phyloP scores from a whole-genome alignment of 23 red algal genomes.

The Gracilaria caudata region DNA sequence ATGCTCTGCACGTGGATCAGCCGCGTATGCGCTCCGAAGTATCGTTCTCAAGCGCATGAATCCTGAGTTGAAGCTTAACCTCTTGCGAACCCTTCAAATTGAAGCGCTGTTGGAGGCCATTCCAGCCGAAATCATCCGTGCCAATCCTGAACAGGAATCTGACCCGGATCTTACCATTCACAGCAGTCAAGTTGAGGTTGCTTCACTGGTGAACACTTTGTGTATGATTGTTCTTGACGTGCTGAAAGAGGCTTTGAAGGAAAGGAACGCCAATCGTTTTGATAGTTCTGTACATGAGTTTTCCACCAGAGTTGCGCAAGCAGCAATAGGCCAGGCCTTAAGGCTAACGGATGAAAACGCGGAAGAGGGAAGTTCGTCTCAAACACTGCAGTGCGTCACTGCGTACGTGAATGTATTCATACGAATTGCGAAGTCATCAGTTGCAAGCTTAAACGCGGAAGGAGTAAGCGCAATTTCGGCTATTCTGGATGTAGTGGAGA shows the following conservation, averaged over 20 bases:
- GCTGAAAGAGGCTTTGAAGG: slow-evolving; percentile 56
- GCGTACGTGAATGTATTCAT: slow-evolving; percentile 66
- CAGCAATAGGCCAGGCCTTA: slow-evolving; percentile 27
- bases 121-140: slow-evolving; percentile 14
- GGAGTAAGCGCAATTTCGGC: slow-evolving; percentile 19
- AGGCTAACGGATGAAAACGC: slow-evolving; percentile 32
- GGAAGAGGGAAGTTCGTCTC: slow-evolving; percentile 51
- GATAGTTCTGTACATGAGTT: slow-evolving; percentile 1
- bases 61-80: slow-evolving; percentile 55
- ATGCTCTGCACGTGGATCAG: slow-evolving; percentile 25
- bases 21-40: slow-evolving; percentile 61
- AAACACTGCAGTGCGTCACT: slow-evolving; percentile 55
- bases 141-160: neutral
- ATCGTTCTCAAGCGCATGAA: slow-evolving; percentile 86
- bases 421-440: slow-evolving; percentile 22
- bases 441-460: neutral
- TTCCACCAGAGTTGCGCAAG: slow-evolving; percentile 19
- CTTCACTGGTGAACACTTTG: slow-evolving; percentile 76
- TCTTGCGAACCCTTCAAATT: slow-evolving; percentile 67
- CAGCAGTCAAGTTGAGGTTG: slow-evolving; percentile 71
- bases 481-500: slow-evolving; percentile 49
- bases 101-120: slow-evolving; percentile 58
- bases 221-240: slow-evolving; percentile 67
- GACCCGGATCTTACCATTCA: slow-evolving; percentile 68
- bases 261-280: slow-evolving; percentile 28